phyloP scores from a whole-genome alignment of 2,329 filamentous ascomycete species.

The Monilinia vaccinii-corymbosi region DNA sequence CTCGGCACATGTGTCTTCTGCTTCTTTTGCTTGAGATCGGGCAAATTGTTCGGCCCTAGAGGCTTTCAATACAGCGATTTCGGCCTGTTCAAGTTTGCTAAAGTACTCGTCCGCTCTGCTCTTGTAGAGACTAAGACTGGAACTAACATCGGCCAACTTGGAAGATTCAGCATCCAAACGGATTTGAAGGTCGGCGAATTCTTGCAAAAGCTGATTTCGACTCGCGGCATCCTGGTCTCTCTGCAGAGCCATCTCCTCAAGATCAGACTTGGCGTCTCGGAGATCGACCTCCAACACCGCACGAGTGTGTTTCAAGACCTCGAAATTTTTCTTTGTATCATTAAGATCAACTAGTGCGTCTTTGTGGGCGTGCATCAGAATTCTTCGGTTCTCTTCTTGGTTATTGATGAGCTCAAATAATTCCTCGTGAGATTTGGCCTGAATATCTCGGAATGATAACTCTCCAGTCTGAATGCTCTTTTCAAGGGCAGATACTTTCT shows the following conservation, averaged over 20 bases:
- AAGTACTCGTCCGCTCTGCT: constrained; percentile 92
- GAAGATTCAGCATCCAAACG: constrained; percentile 82
- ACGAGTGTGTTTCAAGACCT: constrained; percentile 76
- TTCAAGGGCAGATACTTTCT: constrained; percentile 85
- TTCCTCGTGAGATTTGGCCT: constrained; percentile 89
- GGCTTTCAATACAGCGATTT: constrained; percentile 90
- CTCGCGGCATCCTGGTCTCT: constrained; percentile 83
- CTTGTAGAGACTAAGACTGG: constrained; percentile 84
- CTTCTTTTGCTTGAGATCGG: constrained; percentile 78
- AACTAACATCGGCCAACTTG: constrained; percentile 72
- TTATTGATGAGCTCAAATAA: constrained; percentile 86
- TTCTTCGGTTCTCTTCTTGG: constrained; percentile 80
- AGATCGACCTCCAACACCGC: constrained; percentile 76
- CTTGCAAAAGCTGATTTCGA: constrained; percentile 78
- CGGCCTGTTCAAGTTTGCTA: constrained; percentile 90
- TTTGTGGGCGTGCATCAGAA: constrained; percentile 76
- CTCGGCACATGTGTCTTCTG: constrained; percentile 81
- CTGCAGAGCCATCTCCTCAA: constrained; percentile 68
- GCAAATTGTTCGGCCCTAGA: constrained; percentile 89
- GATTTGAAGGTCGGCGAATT: constrained; percentile 90
- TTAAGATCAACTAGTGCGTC: constrained; percentile 75
- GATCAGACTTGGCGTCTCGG: constrained; percentile 72
- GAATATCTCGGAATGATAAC: constrained; percentile 80
- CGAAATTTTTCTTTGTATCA: constrained; percentile 78
- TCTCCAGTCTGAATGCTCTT: constrained; percentile 80